These are phyloP conservation scores for Psilocybe tampanensis DNA, from an alignment of 768 basidiomycete species.

Conservation along the genomic window DNA sequence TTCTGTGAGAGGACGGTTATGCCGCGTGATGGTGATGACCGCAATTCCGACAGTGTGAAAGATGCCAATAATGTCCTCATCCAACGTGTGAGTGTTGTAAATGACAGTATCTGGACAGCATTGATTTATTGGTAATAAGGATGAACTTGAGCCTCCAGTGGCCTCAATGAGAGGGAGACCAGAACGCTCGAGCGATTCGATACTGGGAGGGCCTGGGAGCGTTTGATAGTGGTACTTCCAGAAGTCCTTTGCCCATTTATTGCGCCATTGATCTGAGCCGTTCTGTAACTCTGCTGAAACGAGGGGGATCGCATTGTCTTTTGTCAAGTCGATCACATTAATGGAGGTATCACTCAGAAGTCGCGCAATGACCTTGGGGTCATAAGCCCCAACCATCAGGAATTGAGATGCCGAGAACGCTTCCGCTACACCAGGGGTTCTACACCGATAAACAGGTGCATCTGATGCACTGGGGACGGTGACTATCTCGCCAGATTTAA, in stretches of 20 bases:
- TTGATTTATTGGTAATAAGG: constrained; percentile 2
- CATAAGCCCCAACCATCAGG: background rate
- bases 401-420: constrained; percentile 10
- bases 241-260: constrained; percentile 5
- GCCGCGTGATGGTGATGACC: background rate
- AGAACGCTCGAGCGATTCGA: background rate
- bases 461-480: background rate
- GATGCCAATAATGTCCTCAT: background rate
- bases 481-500: background rate
- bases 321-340: constrained; percentile 3
- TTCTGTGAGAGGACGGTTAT: background rate
- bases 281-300: background rate
- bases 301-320: background rate
- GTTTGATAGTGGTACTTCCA: constrained; percentile 6
- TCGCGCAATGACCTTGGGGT: background rate
- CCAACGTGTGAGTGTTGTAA: background rate
- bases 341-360: background rate
- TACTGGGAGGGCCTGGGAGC: constrained; percentile 15
- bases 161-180: background rate
- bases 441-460: background rate
- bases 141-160: background rate
- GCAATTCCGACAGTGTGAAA: constrained; percentile 3
- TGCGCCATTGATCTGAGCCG: background rate
- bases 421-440: background rate
- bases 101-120: constrained; percentile 8